phyloP scores from a whole-genome alignment of 2,329 filamentous ascomycete genomes.

The Leptosphaerulina australis region DNA sequence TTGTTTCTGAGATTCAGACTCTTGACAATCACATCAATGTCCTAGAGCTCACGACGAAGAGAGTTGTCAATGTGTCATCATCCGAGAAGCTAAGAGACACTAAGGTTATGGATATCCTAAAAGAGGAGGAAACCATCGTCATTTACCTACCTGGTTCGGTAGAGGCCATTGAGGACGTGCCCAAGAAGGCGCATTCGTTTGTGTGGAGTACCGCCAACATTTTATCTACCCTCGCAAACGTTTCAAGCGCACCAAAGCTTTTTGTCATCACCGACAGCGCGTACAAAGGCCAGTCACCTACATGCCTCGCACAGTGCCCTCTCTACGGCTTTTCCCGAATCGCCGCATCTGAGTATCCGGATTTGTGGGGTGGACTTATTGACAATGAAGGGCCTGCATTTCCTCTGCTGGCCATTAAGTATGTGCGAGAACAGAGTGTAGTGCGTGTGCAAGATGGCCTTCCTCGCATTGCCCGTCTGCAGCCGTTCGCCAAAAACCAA shows the following conservation, averaged over 20 bases:
- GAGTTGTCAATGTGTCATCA: slow-evolving; percentile 7
- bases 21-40: slow-evolving; percentile 25
- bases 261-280: slow-evolving; percentile 41
- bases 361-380: slow-evolving; percentile 50
- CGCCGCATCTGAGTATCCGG: slow-evolving; percentile 49
- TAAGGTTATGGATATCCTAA: slow-evolving; percentile 7
- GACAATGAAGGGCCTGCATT: slow-evolving; percentile 37
- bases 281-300: slow-evolving; percentile 30
- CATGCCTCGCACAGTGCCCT: slow-evolving; percentile 46
- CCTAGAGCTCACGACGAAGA: slow-evolving; percentile 14
- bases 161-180: slow-evolving; percentile 7
- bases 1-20: slow-evolving; percentile 30
- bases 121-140: slow-evolving; percentile 16
- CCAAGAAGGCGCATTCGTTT: slow-evolving; percentile 24
- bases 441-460: slow-evolving; percentile 51
- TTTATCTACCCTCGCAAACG: slow-evolving; percentile 23
- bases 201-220: slow-evolving; percentile 29
- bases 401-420: slow-evolving; percentile 10
- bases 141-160: slow-evolving; percentile 26
- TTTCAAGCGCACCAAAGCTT: slow-evolving; percentile 25
- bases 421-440: slow-evolving; percentile 40
- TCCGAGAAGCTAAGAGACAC: slow-evolving; percentile 15
- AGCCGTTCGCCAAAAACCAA: slow-evolving; percentile 30
- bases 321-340: slow-evolving; percentile 50
- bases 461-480: slow-evolving; percentile 42